Evolutionary conservation across 495 filamentous ascomycete genomes (phyloP).

Genomic region (Filosporella fistucella): DNA sequence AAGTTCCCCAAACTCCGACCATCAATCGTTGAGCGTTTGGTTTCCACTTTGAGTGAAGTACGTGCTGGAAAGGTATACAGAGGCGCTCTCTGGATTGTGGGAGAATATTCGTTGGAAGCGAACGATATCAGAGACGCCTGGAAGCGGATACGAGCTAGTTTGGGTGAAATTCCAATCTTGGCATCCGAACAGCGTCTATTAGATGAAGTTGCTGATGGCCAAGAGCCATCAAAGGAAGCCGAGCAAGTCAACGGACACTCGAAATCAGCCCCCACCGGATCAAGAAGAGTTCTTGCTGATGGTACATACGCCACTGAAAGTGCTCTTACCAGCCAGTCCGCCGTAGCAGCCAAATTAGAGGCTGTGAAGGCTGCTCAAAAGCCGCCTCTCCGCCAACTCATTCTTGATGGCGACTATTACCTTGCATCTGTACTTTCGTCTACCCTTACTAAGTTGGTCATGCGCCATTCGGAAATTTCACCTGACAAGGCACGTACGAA

Average conservation of each 20-base stretch:
- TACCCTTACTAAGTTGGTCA: constrained; percentile 94
- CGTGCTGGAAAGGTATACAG: constrained; percentile 96
- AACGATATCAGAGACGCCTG: constrained; percentile 94
- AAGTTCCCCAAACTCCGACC: constrained; percentile 89
- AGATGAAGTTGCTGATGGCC: constrained; percentile 68
- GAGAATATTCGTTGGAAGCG: constrained; percentile 92
- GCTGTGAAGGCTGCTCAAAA: constrained; percentile 97
- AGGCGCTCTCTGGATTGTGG: constrained; percentile 94
- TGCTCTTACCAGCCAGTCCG: constrained; percentile 87
- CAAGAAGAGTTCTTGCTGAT: constrained; percentile 88
- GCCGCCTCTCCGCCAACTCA: constrained; percentile 89
- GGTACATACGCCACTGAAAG: constrained; percentile 97
- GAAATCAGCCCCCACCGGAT: constrained; percentile 67
- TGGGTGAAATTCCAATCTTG: constrained; percentile 96
- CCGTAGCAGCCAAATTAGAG: constrained; percentile 85
- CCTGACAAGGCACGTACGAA: constrained; percentile 84
- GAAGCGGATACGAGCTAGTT: constrained; percentile 89
- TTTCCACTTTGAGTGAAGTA: constrained; percentile 88
- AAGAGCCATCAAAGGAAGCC: constrained; percentile 53
- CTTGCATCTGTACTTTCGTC: constrained; percentile 91
- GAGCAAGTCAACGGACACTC: constrained; percentile 77
- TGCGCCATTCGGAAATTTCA: constrained; percentile 95
- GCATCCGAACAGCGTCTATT: constrained; percentile 91
- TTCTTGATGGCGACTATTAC: constrained; percentile 96
- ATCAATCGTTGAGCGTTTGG: constrained; percentile 82